These are phyloP conservation scores for Pterocarpus santalinus DNA, from an alignment of 306 rosid genomes.

Conservation along the genomic window DNA sequence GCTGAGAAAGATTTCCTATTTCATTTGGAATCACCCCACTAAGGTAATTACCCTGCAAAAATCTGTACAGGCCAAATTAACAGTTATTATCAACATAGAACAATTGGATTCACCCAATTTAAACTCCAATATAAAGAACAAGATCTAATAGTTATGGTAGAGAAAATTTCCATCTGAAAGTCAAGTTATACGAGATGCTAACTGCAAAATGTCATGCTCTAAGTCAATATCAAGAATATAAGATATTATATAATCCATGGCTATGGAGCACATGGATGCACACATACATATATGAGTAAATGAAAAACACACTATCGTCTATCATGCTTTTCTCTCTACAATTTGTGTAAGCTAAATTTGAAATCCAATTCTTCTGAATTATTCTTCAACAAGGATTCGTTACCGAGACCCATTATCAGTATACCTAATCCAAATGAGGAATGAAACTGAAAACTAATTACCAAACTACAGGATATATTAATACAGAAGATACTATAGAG, in stretches of 20 bases:
- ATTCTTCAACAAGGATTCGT: neutral
- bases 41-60: constrained; percentile 96
- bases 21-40: constrained; percentile 85
- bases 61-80: constrained; percentile 64
- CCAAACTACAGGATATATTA: neutral
- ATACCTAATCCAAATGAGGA: neutral
- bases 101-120: constrained; percentile 13
- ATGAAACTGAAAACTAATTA: neutral
- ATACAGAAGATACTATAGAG: neutral
- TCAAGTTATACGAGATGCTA: constrained; percentile 7
- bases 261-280: neutral
- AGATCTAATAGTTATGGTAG: constrained; percentile 26
- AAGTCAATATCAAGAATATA: constrained; percentile 31
- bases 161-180: constrained; percentile 25
- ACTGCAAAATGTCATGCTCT: constrained; percentile 19
- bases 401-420: neutral
- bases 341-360: neutral
- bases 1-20: constrained; percentile 82
- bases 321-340: neutral
- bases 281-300: neutral
- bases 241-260: neutral
- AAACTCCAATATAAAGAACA: constrained; percentile 37
- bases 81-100: constrained; percentile 42
- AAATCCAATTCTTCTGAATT: neutral
- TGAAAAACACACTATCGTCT: neutral